Base-by-base conservation (phyloP, 805 yeast genomes). In the Metschnikowia anglica region DNA sequence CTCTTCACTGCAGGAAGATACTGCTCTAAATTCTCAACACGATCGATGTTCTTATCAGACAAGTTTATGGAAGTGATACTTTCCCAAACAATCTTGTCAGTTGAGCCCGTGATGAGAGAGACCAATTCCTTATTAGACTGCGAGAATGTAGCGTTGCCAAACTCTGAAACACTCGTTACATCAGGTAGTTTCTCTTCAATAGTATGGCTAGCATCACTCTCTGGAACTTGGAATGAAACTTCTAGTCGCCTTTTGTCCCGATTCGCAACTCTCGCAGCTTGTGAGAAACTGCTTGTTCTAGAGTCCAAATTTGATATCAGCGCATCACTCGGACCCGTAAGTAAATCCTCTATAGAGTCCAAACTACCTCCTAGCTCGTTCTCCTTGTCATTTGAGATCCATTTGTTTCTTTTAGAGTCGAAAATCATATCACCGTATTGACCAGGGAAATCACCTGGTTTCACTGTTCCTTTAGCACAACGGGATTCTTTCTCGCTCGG, bases 71-170 rank as follows among this genome's bases (percentile, higher is more conserved):
- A 63, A 8, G 46, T 53, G 2, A 77, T 57, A 11, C 50, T 49
- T 25, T 66, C 63, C 83, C 83, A 78, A 37, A 66, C 60, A 3
- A 63, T 62, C 18, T 62, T 56, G 1, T 66, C 59, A 6, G 66
- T 57, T 7, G 61, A 57, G 8, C 58, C 62, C 2, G 77, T 75
- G 20, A 78, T 67, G 2, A 73, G 65, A 5, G 76, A 61, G 3
- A 76, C 76, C 28, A 78, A 53, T 11, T 60, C 60, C 37, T 58
- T 65, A 43, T 70, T 70, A 0, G 77, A 66, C 48, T 75, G 74
- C 2, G 79, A 64, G 50, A 77, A 78, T 3, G 81, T 72, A 3
- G 74, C 40, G 34, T 75, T 74, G 10, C 63, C 61, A 5, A 74
- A 40, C 21, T 70, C 71, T 2, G 78, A 71, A 2, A 67, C 52